Evolutionary conservation across 2,329 filamentous ascomycete genomes (phyloP).

Genomic region (Pseudocercospora fuligena): DNA sequence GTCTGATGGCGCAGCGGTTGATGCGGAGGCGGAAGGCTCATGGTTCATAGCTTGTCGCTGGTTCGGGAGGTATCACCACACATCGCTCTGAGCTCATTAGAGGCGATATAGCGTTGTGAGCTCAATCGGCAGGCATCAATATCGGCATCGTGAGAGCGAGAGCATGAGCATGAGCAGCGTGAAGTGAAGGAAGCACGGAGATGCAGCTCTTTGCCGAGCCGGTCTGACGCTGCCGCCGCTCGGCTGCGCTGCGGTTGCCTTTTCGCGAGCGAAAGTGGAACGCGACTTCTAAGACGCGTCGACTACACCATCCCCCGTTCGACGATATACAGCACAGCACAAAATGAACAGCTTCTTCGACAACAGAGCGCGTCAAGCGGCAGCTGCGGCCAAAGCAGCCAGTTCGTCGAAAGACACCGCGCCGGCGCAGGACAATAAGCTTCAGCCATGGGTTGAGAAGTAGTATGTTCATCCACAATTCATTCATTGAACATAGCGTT

Average conservation of each 20-base stretch:
- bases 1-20: slow-evolving; percentile 26
- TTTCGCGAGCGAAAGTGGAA: slow-evolving; percentile 14
- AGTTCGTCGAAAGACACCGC: slow-evolving; percentile 71
- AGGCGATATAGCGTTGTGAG: not conserved
- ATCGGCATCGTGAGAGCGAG: not conserved
- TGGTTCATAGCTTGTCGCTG: slow-evolving; percentile 43
- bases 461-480: slow-evolving; percentile 23
- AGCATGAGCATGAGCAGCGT: not conserved
- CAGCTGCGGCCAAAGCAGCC: slow-evolving; percentile 72
- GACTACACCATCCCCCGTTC: not conserved
- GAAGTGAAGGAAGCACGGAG: slow-evolving; percentile 4
- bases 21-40: slow-evolving; percentile 41
- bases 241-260: slow-evolving; percentile 16
- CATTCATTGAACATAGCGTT: slow-evolving; percentile 8
- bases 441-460: slow-evolving; percentile 85
- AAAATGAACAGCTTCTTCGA: slow-evolving; percentile 92
- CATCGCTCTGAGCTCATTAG: slow-evolving; percentile 30
- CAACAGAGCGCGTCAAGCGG: slow-evolving; percentile 78
- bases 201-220: slow-evolving; percentile 1
- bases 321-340: not conserved
- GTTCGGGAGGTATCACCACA: not conserved
- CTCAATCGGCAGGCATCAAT: not conserved
- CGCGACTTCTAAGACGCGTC: slow-evolving; percentile 18
- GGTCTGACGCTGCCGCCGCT: slow-evolving; percentile 9
- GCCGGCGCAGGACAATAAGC: slow-evolving; percentile 65